These are phyloP conservation scores for Cucurbita moschata DNA, from an alignment of 306 rosid genomes.

Conservation along the genomic window DNA sequence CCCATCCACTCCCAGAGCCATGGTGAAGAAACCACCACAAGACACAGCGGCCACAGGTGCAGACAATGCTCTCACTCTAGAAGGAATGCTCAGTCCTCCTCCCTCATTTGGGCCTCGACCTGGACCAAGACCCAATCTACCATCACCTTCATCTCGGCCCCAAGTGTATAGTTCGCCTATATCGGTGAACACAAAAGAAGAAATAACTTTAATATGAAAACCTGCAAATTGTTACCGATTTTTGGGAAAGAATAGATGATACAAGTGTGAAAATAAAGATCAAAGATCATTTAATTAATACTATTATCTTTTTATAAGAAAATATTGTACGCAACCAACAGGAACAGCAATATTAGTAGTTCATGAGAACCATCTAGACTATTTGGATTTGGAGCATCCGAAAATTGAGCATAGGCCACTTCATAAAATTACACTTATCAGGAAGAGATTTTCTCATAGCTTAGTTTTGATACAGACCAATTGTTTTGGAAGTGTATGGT, in stretches of 20 bases:
- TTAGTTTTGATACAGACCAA: not conserved
- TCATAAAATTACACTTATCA: not conserved
- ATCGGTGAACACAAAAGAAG: conserved; percentile 2
- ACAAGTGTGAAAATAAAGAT: not conserved
- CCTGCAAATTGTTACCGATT: not conserved
- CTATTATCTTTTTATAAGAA: not conserved
- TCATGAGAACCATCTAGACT: not conserved
- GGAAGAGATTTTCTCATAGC: not conserved
- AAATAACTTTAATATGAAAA: not conserved
- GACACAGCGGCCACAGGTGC: conserved; percentile 61
- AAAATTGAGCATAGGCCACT: not conserved
- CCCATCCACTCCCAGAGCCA: conserved; percentile 62
- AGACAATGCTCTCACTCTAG: conserved; percentile 59
- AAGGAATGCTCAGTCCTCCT: conserved; percentile 76
- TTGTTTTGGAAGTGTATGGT: not conserved
- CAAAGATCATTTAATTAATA: not conserved
- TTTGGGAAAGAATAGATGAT: not conserved
- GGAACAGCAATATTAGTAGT: not conserved
- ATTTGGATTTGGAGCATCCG: not conserved
- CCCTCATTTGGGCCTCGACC: conserved; percentile 77
- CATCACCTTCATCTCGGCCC: conserved; percentile 98
- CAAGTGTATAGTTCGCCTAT: conserved; percentile 79
- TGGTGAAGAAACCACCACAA: conserved; percentile 86
- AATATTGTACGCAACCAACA: not conserved
- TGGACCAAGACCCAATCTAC: conserved; percentile 94